Evolutionary conservation across 768 basidiomycete species (phyloP).

Genomic region (Amanita pseudoporphyria): DNA sequence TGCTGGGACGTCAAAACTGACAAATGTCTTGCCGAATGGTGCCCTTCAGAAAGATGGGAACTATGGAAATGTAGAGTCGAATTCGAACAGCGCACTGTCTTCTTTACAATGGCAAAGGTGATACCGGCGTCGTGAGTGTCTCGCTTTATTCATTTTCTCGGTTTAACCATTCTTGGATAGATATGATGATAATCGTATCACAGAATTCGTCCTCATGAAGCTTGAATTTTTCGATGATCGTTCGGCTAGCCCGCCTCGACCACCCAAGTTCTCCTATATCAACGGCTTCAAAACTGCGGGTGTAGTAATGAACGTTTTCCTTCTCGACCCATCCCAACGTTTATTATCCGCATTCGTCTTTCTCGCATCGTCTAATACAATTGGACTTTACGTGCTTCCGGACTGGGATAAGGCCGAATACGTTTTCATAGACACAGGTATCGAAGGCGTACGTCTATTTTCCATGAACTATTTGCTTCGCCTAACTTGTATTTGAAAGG

Average conservation of each 20-base stretch:
- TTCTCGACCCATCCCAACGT: slow-evolving; percentile 53
- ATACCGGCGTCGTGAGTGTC: slow-evolving; percentile 37
- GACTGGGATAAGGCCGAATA: slow-evolving; percentile 63
- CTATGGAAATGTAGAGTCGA: slow-evolving; percentile 75
- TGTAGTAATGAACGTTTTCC: slow-evolving; percentile 70
- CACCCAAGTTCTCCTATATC: slow-evolving; percentile 49
- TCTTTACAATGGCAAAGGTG: slow-evolving; percentile 68
- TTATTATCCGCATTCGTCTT: slow-evolving; percentile 65
- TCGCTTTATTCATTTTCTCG: background rate
- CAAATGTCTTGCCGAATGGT: slow-evolving; percentile 57
- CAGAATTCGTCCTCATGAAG: slow-evolving; percentile 67
- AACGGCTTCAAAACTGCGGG: slow-evolving; percentile 56
- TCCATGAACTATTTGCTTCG: slow-evolving; percentile 3
- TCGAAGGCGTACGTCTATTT: slow-evolving; percentile 51
- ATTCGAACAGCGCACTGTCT: slow-evolving; percentile 61
- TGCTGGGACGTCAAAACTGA: slow-evolving; percentile 69
- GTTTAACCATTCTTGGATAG: slow-evolving; percentile 17
- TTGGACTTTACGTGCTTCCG: slow-evolving; percentile 52
- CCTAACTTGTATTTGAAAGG: slow-evolving; percentile 23
- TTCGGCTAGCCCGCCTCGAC: slow-evolving; percentile 22
- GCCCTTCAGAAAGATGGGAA: slow-evolving; percentile 54
- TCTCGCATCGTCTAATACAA: slow-evolving; percentile 42
- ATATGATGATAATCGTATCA: slow-evolving; percentile 51
- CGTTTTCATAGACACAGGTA: slow-evolving; percentile 65
- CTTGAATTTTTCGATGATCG: slow-evolving; percentile 46